phyloP scores from a whole-genome alignment of 2,329 filamentous ascomycete genomes.

The Periconia digitata region DNA sequence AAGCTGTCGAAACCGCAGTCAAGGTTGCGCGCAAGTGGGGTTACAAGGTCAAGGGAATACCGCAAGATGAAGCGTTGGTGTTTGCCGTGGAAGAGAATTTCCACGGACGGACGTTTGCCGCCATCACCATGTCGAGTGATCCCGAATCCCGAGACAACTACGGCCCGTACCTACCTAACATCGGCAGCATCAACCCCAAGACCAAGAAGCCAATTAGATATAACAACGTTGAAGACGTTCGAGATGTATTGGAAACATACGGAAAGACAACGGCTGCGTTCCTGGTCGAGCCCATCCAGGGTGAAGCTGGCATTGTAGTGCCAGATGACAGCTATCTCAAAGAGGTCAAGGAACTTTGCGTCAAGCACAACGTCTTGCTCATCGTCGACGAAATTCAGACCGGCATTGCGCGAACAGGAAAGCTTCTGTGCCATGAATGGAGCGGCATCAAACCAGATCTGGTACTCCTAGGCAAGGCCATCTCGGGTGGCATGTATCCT shows the following conservation, averaged over 20 bases:
- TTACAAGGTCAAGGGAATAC: constrained; percentile 92
- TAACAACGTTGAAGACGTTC: constrained; percentile 80
- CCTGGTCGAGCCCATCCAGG: constrained; percentile 95
- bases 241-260: constrained; percentile 75
- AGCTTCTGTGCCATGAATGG: constrained; percentile 94
- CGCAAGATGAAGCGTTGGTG: constrained; percentile 78
- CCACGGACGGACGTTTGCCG: constrained; percentile 94
- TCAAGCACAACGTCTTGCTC: constrained; percentile 90
- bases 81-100: constrained; percentile 91
- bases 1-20: constrained; percentile 93
- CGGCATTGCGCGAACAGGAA: constrained; percentile 91
- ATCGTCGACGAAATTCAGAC: constrained; percentile 99
- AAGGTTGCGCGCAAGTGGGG: constrained; percentile 98
- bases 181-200: constrained; percentile 74
- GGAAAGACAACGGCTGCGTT: constrained; percentile 88
- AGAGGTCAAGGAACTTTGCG: constrained; percentile 81
- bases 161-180: constrained; percentile 88
- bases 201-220: constrained; percentile 80
- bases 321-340: constrained; percentile 86
- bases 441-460: constrained; percentile 93
- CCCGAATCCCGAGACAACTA: constrained; percentile 97
- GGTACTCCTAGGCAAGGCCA: constrained; percentile 93
- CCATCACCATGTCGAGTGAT: constrained; percentile 93
- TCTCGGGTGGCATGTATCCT: constrained; percentile 98
- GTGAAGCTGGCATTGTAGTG: constrained; percentile 94